Base-by-base conservation (phyloP, 2,329 filamentous ascomycete species). In the Botrytis sinoallii region DNA sequence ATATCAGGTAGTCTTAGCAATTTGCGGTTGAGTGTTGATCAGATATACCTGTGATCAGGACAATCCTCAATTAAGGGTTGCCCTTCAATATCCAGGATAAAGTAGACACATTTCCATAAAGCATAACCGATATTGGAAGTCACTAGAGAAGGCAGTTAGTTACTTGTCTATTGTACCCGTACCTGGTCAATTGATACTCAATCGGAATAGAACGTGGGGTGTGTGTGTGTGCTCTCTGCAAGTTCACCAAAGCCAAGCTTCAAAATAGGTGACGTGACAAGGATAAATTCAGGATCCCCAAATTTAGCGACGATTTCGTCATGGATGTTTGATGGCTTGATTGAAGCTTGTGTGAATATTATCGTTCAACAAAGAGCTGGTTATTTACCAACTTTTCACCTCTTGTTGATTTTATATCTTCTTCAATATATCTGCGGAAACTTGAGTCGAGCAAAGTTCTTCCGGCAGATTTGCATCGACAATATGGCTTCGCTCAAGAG, bases 401-500 rank as follows among this genome's bases (percentile, higher is more conserved):
- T 60, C 35, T 52, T 7, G 16, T 52, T 8, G 12, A 29, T 71
- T 70, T 35, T 63, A 42, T 71, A 67, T 72, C 44, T 74, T 60
- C 22, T 29, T 9, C 20, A 20, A 55, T 1, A 61, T 46, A 55
- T 25, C 67, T 29, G 40, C 14, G 60, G 38, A 44, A 4, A 35
- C 46, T 60, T 32, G 40, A 59, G 42, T 46, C 22, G 55, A 67
- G 61, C 69, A 66, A 40, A 71, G 44, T 40, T 72, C 55, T 68
- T 69, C 60, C 42, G n/a, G 59, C 66, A 70, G 57, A 65, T 64
- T 52, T 29, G 40, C 32, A 57, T 70, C 71, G 60, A 59, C 60
- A 75, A 60, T 52, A 80, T 80, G 79, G 79, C 78, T 76, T 77
- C 77, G 29, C 67, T 75, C 57, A 78, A 78, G 73, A 74, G 67